Percentiles rank a stretch among this genome's conserved stretches.
These are phyloP conservation scores for Acacia crassicarpa DNA, from an alignment of 306 rosid genomes.

Conservation along the genomic window DNA sequence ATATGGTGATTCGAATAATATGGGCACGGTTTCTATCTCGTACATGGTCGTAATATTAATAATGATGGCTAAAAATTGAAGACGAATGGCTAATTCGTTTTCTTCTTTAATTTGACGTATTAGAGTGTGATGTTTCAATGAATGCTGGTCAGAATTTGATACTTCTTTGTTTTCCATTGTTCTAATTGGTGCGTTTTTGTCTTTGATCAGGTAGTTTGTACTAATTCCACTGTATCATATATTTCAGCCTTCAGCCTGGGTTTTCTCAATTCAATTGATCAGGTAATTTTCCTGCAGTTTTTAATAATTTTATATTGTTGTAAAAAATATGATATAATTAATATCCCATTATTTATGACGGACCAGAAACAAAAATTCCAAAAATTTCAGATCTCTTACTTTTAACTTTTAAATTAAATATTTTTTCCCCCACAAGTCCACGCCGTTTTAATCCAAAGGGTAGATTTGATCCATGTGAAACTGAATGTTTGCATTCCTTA, in stretches of 20 bases:
- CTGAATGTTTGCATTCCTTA: conserved; percentile 28
- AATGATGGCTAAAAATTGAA: background rate
- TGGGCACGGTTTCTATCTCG: background rate
- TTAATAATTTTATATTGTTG: background rate
- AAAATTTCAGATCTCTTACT: background rate
- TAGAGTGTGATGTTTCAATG: background rate
- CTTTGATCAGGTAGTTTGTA: conserved; percentile 45
- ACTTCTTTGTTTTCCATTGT: background rate
- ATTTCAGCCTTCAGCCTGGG: conserved; percentile 22
- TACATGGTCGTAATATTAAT: background rate
- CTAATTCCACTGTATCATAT: conserved; percentile 17
- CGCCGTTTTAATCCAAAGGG: background rate
- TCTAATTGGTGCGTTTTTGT: conserved; percentile 22
- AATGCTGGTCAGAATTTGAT: background rate
- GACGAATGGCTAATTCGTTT: background rate
- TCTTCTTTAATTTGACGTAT: background rate
- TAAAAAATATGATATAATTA: too few species aligned
- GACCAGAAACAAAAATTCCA: background rate
- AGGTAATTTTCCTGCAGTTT: background rate
- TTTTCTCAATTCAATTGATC: conserved; percentile 25
- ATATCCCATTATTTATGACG: background rate
- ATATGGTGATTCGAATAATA: too few species aligned
- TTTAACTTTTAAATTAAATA: background rate
- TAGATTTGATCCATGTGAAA: conserved; percentile 28
- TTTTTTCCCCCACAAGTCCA: too few species aligned